These are phyloP conservation scores for Triglochin maritima DNA, from an alignment of 106 monocot genomes.

Conservation along the genomic window DNA sequence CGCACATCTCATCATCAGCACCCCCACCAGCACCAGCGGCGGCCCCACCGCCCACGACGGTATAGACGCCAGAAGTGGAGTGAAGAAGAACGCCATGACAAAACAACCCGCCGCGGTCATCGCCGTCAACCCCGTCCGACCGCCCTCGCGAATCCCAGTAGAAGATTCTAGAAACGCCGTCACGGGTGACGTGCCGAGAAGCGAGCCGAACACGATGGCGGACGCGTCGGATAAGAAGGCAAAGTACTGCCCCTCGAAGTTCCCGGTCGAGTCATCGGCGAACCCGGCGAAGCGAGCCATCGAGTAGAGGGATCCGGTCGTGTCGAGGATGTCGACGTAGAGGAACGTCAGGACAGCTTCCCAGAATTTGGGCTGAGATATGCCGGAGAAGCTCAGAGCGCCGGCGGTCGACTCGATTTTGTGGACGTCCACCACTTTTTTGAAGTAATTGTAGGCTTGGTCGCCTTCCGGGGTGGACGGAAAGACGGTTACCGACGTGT, in stretches of 20 bases:
- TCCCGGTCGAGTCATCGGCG: constrained; percentile 38
- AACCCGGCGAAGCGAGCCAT: constrained; percentile 64
- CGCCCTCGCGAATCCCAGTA: constrained; percentile 58
- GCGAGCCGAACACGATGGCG: constrained; percentile 40
- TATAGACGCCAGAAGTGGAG: constrained; percentile 56
- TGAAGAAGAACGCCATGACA: constrained; percentile 50
- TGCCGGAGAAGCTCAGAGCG: constrained; percentile 41
- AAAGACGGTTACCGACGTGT: constrained; percentile 49
- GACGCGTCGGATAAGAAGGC: constrained; percentile 74
- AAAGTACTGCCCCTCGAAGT: constrained; percentile 72
- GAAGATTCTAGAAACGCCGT: constrained; percentile 67
- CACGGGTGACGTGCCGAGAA: constrained; percentile 56
- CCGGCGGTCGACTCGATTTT: constrained; percentile 48
- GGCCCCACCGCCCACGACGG: constrained; percentile 66
- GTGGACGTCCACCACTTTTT: constrained; percentile 57
- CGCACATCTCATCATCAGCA: constrained; percentile 59
- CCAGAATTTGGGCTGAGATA: constrained; percentile 39
- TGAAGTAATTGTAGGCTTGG: constrained; percentile 45
- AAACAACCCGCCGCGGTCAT: constrained; percentile 45
- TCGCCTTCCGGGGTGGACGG: constrained; percentile 41
- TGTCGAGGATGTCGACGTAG: constrained; percentile 64
- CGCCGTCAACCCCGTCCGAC: constrained; percentile 55
- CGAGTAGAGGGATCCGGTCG: constrained; percentile 61
- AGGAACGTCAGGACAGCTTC: constrained; percentile 56
- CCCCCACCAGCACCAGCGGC: constrained; percentile 51